Base-by-base conservation (phyloP, 495 filamentous ascomycete species). In the Lindgomyces ingoldianus region DNA sequence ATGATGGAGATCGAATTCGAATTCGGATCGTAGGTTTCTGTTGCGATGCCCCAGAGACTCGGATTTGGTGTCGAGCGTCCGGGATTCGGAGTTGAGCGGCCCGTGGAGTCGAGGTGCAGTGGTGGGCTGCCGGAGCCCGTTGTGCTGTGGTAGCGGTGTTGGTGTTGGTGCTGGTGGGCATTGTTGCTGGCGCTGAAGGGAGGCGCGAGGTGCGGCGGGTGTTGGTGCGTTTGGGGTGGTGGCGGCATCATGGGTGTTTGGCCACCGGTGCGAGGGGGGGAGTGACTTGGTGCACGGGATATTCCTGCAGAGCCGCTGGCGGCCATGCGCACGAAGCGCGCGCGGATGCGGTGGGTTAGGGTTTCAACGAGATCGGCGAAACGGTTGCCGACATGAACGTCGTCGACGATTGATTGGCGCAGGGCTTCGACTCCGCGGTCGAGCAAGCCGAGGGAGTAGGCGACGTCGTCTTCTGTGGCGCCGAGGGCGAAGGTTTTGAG, bases 401-500 rank as follows among this genome's bases (percentile, higher is more conserved):
- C 94, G 73, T 98, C 94, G 4, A 97, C 93, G 0, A 95, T 90
- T 54, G 87, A 93, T 58, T 84, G 89, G 22, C 89, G 84, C 22
- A 98, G 80, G 21, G 90, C 92, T 64, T 89, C 81, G 1, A 95
- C 87, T 0, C 89, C 91, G 16, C 81, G 77, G 71, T 96, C 89
- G 76, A 98, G 87, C 9, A 98, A 82, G 9, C 81, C 82, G 33
- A 98, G 85, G 33, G 89, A 93, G 22, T 89, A 77, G 59, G 88
- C 85, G 12, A 96, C 90, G 64, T 97, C 93, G 60, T 88, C 87
- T 77, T 94, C 91, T 48, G 89, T 88, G 1, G 92, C 93, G 21
- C 94, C 94, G 1, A 98, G 83, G 6, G 92, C 94, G 73, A 98
- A 97, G 0, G 93, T 96, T 85, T 91, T 91, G 45, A 98, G 85